phyloP scores from a whole-genome alignment of 202 grass and related monocot species.

The Bolboschoenoplectus hybrid region DNA sequence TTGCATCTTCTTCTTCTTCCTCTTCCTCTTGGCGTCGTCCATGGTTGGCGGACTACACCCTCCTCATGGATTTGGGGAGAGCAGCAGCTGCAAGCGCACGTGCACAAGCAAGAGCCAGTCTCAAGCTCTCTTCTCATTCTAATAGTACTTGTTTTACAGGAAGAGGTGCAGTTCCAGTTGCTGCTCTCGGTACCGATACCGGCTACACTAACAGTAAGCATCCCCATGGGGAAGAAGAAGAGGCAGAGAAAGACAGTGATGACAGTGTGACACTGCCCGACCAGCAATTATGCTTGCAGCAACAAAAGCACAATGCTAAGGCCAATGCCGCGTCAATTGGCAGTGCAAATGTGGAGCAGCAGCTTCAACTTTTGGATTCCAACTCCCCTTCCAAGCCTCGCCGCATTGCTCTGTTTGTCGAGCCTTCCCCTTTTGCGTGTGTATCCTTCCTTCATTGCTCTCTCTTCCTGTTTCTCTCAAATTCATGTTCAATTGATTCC shows the following conservation, averaged over 20 bases:
- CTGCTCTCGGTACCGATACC: neutral
- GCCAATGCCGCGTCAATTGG: neutral
- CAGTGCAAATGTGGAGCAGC: neutral
- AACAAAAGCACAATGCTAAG: neutral
- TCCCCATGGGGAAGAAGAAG: neutral
- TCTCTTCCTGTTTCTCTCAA: neutral
- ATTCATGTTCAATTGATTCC: neutral
- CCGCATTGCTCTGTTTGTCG: slow-evolving; percentile 81
- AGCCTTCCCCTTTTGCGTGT: slow-evolving; percentile 83
- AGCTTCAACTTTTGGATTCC: neutral
- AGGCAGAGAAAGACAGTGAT: neutral
- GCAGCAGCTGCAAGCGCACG: neutral
- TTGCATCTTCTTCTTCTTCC: neutral
- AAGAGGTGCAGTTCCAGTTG: neutral
- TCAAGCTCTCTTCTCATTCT: neutral
- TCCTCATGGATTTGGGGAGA: neutral
- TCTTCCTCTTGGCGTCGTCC: neutral
- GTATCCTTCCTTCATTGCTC: neutral
- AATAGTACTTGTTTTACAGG: neutral
- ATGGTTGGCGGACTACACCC: no score
- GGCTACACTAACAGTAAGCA: neutral
- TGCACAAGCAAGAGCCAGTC: neutral
- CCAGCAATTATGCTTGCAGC: neutral
- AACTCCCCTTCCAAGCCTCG: slow-evolving; percentile 43
- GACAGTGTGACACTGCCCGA: neutral